These are phyloP conservation scores for Cryptococcus sp. DNA, from an alignment of 1,284 basidiomycete genomes.

Conservation along the genomic window DNA sequence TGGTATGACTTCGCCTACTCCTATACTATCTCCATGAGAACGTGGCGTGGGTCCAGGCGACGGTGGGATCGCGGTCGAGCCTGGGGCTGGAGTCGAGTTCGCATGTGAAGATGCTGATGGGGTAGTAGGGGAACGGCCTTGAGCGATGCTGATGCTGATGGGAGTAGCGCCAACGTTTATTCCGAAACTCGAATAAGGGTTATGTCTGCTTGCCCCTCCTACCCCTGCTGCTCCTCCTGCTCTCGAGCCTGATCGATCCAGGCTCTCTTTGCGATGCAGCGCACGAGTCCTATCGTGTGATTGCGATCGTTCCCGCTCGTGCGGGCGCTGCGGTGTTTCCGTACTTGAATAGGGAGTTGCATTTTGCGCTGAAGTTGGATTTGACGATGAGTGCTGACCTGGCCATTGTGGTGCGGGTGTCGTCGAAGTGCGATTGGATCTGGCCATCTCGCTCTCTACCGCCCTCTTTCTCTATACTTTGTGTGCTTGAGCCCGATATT, in stretches of 20 bases:
- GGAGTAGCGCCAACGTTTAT: no score
- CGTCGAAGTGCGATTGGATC: slow-evolving; percentile 12
- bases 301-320: no score
- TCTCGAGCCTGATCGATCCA: background rate
- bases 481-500: no score
- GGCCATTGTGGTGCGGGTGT: slow-evolving; percentile 11
- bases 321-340: background rate
- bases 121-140: background rate
- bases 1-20: background rate
- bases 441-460: slow-evolving; percentile 1
- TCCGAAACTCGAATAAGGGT: background rate
- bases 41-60: background rate
- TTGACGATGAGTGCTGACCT: no score
- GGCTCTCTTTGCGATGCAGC: no score
- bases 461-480: background rate
- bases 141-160: background rate
- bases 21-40: background rate
- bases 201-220: background rate
- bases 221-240: background rate
- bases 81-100: background rate
- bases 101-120: background rate
- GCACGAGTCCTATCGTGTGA: no score
- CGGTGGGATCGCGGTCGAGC: background rate
- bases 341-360: background rate
- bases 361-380: background rate